Base-by-base conservation (phyloP, 2,329 filamentous ascomycete genomes). In the Monilinia fructigena region DNA sequence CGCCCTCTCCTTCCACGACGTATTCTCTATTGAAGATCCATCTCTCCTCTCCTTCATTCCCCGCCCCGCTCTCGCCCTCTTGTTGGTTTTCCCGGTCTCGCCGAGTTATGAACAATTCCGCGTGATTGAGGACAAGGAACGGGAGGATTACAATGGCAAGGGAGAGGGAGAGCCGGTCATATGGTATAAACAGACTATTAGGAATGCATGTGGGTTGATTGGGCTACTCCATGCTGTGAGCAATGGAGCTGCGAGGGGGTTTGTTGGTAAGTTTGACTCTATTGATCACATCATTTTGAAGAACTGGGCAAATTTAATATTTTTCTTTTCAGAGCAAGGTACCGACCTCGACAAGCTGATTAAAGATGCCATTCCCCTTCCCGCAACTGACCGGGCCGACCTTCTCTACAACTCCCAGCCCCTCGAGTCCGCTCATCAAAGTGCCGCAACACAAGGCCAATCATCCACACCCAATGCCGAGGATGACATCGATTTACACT, bases 181-280 rank as follows among this genome's bases (percentile, higher is more conserved):
- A 4, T 99, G 95, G 95, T 98, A 93, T 82, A 91, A 87, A 72
- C 95, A 98, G 80, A 98, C 94, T 0, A 97, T 98, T 73, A 86
- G 91, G 70, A 97, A 98, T 78, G 93, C 95, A 0, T 99, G 95
- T 77, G 95, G 95, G 0, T 80, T 97, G 59, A 97, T 97, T 82
- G 94, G 91, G 0, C 79, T 99, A 40, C 78, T 98, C 62, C 95
- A 99, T 76, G 90, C 89, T 35, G 86, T 92, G 0, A 85, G 84
- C 60, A 99, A 98, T 77, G 93, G 93, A 0, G 82, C 83, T 2
- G 89, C 91, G 2, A 85, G 71, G 87, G 89, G 97, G 78, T 97
- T 93, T 0, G 96, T 98, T 74, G 86, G 91, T 73, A 97, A 96
- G 77, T 91, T 93, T 0, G 0, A 6, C 40, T 48, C 23, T 26